Conservation (phyloP, 176 grass and related monocot genomes). For the Triticum monococcum region DNA sequence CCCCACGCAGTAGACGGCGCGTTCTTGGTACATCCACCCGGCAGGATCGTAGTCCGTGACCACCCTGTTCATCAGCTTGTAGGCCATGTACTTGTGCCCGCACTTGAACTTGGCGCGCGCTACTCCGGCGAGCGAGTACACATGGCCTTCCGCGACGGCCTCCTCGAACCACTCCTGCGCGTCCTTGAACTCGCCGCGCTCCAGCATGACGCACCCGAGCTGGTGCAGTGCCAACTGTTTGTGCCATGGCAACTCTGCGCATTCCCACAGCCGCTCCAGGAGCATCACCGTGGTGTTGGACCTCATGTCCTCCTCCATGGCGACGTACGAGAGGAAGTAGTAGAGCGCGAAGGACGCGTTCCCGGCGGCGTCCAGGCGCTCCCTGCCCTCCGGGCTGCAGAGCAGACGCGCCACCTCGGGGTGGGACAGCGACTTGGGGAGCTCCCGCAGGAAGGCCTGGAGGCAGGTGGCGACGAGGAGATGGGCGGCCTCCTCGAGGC, state of each 20-base stretch:
- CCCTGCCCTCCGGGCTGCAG: constrained; percentile 75
- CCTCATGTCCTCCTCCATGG: constrained; percentile 86
- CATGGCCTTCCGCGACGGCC: constrained; percentile 71
- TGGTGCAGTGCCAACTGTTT: constrained; percentile 78
- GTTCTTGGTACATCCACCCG: constrained; percentile 95
- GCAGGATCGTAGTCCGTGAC: constrained; percentile 49
- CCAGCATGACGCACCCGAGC: constrained; percentile 90
- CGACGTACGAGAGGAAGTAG: constrained; percentile 78
- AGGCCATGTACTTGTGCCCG: constrained; percentile 91
- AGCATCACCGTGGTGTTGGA: constrained; percentile 90
- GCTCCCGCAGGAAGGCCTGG: constrained; percentile 94
- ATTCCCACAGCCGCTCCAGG: constrained; percentile 69
- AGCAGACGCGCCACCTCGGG: constrained; percentile 64
- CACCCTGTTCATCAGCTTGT: constrained; percentile 78
- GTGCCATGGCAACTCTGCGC: constrained; percentile 64
- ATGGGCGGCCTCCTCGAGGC: constrained; percentile 70
- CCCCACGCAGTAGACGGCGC: constrained; percentile 69
- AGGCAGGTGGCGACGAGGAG: constrained; percentile 82
- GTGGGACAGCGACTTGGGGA: constrained; percentile 67
- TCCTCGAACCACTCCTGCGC: constrained; percentile 84
- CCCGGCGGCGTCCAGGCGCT: constrained; percentile 55
- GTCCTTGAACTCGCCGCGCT: constrained; percentile 83
- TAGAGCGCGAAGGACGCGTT: constrained; percentile 85
- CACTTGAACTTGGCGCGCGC: constrained; percentile 85
- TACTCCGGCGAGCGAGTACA: constrained; percentile 79